Percentiles rank a stretch among this genome's conserved stretches.
Conservation (phyloP, 2,329 filamentous ascomycete genomes). For the Epicoccum nigrum region DNA sequence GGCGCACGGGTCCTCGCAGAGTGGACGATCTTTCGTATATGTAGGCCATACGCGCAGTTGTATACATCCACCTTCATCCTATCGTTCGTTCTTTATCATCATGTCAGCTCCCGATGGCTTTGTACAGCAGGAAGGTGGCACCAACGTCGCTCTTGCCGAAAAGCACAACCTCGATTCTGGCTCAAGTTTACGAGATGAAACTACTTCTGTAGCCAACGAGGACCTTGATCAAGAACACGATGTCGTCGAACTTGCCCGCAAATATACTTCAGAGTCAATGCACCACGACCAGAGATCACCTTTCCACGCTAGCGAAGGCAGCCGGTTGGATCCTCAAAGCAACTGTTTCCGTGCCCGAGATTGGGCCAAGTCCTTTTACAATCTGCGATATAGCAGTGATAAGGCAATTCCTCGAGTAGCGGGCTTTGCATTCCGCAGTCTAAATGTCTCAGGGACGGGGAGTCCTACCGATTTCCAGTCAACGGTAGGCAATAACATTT, state of each 20-base stretch:
- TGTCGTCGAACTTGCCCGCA: conserved; percentile 46
- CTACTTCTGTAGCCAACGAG: not conserved
- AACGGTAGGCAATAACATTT: conserved; percentile 67
- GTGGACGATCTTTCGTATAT: not conserved
- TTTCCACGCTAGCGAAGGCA: conserved; percentile 43
- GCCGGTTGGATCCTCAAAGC: conserved; percentile 51
- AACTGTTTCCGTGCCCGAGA: conserved; percentile 50
- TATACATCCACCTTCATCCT: not conserved
- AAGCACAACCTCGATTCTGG: conserved; percentile 12
- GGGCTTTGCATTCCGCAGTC: conserved; percentile 67
- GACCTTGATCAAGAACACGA: conserved; percentile 22
- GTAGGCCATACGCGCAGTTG: not conserved
- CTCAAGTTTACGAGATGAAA: conserved; percentile 17
- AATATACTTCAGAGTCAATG: conserved; percentile 46
- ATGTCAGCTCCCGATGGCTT: conserved; percentile 12
- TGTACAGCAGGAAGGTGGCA: not conserved
- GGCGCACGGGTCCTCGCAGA: not conserved
- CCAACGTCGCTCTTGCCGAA: not conserved
- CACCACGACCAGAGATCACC: conserved; percentile 43
- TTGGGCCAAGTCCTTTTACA: conserved; percentile 55
- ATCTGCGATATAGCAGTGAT: conserved; percentile 48
- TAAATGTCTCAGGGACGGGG: conserved; percentile 70
- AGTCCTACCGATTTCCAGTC: conserved; percentile 70
- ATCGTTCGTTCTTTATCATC: not conserved
- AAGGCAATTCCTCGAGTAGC: conserved; percentile 61